Evolutionary conservation across 306 rosid genomes (phyloP).

Genomic region (barrel medic (Medicago truncatula)): MtrunA17r5.0-ANR NC_053045.1:29011501-29012000

Average conservation of each 20-base stretch:
- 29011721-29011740: no score
- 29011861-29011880: neutral
- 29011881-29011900: neutral
- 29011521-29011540: conserved; percentile 4
- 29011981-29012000: neutral
- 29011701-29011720: no score
- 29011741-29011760: no score
- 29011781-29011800: no score
- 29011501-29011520: neutral
- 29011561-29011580: neutral
- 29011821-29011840: neutral
- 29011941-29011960: neutral
- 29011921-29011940: neutral
- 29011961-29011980: neutral
- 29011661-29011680: no score
- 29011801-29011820: no score
- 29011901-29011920: no score
- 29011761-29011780: neutral
- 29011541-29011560: neutral
- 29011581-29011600: neutral
- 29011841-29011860: neutral
- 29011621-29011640: no score
- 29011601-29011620: neutral
- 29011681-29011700: no score
- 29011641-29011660: no score